Conservation (phyloP, 805 yeast genomes). For the Myxozyma sirexii region DNA sequence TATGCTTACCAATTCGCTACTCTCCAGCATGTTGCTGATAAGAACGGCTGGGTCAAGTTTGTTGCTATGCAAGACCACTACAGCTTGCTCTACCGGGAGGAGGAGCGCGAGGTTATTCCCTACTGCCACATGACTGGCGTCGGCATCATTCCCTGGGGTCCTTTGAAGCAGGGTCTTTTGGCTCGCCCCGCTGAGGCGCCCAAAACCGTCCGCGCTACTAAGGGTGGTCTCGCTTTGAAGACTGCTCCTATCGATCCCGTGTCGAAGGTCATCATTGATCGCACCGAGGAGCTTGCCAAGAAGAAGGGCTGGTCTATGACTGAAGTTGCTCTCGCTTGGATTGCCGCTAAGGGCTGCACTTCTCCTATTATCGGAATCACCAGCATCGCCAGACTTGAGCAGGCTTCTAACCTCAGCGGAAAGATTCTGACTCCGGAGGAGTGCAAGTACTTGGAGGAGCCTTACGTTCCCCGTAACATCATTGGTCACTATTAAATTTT, state of each 20-base stretch:
- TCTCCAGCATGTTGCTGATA: slow-evolving; percentile 59
- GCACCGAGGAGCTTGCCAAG: slow-evolving; percentile 55
- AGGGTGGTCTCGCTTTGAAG: slow-evolving; percentile 13
- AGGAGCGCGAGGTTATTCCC: slow-evolving; percentile 62
- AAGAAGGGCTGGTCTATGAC: slow-evolving; percentile 56
- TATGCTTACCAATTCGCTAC: slow-evolving; percentile 54
- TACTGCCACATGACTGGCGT: slow-evolving; percentile 57
- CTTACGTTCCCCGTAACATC: slow-evolving; percentile 35
- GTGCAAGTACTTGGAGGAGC: slow-evolving; percentile 41
- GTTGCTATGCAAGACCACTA: slow-evolving; percentile 61
- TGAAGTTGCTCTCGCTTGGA: slow-evolving; percentile 56
- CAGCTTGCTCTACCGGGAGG: slow-evolving; percentile 60
- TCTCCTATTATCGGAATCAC: slow-evolving; percentile 59
- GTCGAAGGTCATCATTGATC: slow-evolving; percentile 44
- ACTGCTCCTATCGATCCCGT: slow-evolving; percentile 8
- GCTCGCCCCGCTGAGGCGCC: slow-evolving; percentile 49
- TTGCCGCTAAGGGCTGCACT: slow-evolving; percentile 50
- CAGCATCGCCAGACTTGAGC: slow-evolving; percentile 54
- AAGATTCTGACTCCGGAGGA: slow-evolving; percentile 46
- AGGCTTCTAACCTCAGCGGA: slow-evolving; percentile 49
- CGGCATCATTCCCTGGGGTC: slow-evolving; percentile 64
- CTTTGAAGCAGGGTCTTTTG: slow-evolving; percentile 57
- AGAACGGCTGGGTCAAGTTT: slow-evolving; percentile 59
- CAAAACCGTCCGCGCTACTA: slow-evolving; percentile 15
- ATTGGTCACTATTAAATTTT: slow-evolving; percentile 11